Percentiles rank a stretch among this genome's conserved stretches.
These are phyloP conservation scores for Arabidopsis hybrid DNA, from an alignment of 441 rosid genomes.

Conservation along the genomic window DNA sequence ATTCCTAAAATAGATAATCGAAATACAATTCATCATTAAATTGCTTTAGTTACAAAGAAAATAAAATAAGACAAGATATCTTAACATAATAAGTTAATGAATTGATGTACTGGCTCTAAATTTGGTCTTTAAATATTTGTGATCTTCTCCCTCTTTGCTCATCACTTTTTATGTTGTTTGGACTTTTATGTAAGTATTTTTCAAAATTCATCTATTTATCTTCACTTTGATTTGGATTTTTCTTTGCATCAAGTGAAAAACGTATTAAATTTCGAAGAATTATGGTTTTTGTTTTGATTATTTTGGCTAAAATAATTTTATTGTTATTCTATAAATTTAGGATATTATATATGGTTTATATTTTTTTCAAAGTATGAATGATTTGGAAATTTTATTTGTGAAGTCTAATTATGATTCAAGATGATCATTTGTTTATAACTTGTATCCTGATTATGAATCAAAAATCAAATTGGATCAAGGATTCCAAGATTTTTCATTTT, in stretches of 20 bases:
- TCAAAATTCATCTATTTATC: neutral
- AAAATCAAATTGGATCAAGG: neutral
- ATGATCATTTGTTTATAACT: neutral
- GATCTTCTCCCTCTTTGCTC: neutral
- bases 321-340: neutral
- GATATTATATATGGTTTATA: neutral
- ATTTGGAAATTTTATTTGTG: too few relatives aligned
- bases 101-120: neutral
- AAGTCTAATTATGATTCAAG: neutral
- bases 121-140: conserved; percentile 7
- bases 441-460: neutral
- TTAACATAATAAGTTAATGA: neutral
- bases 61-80: neutral
- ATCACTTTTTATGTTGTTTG: neutral
- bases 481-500: too few relatives aligned
- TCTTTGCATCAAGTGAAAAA: neutral
- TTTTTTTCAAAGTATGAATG: too few relatives aligned
- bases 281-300: neutral
- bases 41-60: neutral
- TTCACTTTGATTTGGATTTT: neutral
- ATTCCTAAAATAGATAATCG: neutral
- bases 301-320: neutral
- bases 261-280: neutral
- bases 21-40: neutral
- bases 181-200: neutral